Percentiles rank a stretch among this genome's conserved stretches.
phyloP scores from a whole-genome alignment of 148 eudicot genomes.

The Fagopyrum tataricum region DNA sequence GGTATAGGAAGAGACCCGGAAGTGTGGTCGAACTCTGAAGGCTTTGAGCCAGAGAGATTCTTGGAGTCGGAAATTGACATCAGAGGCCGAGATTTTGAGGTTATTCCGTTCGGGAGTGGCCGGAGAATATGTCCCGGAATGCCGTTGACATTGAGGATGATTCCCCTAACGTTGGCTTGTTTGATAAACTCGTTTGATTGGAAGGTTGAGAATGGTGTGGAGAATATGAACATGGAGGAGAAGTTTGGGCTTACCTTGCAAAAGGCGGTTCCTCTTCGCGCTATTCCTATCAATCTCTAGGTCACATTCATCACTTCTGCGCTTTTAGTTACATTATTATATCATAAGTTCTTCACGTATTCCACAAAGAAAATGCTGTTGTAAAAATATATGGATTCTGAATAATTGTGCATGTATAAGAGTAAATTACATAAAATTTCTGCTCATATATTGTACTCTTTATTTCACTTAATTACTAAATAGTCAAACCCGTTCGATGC shows the following conservation, averaged over 20 bases:
- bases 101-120: not conserved
- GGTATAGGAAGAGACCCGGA: slow-evolving; percentile 32
- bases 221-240: slow-evolving; percentile 30
- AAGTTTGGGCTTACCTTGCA: slow-evolving; percentile 23
- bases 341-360: too few species aligned
- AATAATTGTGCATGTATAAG: too few species aligned
- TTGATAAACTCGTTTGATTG: slow-evolving; percentile 29
- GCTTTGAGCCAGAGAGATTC: slow-evolving; percentile 35
- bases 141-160: slow-evolving; percentile 25
- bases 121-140: slow-evolving; percentile 29
- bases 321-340: too few species aligned
- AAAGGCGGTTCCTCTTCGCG: slow-evolving; percentile 20
- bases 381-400: too few species aligned
- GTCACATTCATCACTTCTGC: not conserved
- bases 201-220: slow-evolving; percentile 24
- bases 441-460: too few species aligned
- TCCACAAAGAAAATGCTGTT: too few species aligned
- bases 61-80: slow-evolving; percentile 26
- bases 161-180: slow-evolving; percentile 25
- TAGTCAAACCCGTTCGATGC: too few species aligned
- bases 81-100: slow-evolving; percentile 15
- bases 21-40: slow-evolving; percentile 20
- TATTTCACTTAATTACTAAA: too few species aligned
- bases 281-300: slow-evolving; percentile 14
- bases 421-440: too few species aligned